These are phyloP conservation scores for Fusarium nurragi DNA, from an alignment of 2,329 filamentous ascomycete species.

Conservation along the genomic window DNA sequence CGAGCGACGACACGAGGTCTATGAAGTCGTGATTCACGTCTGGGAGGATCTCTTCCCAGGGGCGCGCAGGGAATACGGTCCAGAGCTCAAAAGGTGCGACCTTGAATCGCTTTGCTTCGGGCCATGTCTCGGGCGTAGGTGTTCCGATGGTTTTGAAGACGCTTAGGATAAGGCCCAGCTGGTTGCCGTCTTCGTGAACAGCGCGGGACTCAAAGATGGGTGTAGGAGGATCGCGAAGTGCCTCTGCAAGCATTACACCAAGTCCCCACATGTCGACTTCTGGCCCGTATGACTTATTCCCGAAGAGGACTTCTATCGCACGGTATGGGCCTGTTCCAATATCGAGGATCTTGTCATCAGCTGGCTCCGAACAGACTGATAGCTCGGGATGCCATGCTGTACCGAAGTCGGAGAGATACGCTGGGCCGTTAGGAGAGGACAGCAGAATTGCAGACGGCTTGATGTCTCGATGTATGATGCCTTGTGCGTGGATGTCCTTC, in stretches of 20 bases:
- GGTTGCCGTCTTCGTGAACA: slow-evolving; percentile 82
- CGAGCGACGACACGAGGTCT: slow-evolving; percentile 72
- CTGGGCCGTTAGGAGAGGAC: slow-evolving; percentile 71
- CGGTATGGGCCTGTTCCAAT: slow-evolving; percentile 94
- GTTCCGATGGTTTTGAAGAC: slow-evolving; percentile 94
- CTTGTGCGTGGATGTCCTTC: slow-evolving; percentile 73
- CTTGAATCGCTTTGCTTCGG: slow-evolving; percentile 73
- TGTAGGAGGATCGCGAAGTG: slow-evolving; percentile 60
- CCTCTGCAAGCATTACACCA: slow-evolving; percentile 86
- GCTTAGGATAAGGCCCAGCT: slow-evolving; percentile 88
- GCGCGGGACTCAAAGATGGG: slow-evolving; percentile 83
- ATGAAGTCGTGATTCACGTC: slow-evolving; percentile 66
- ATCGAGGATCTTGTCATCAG: slow-evolving; percentile 82
- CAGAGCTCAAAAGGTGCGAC: slow-evolving; percentile 93
- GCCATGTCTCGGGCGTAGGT: slow-evolving; percentile 83
- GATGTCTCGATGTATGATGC: slow-evolving; percentile 91
- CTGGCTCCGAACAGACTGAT: slow-evolving; percentile 70
- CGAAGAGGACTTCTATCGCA: slow-evolving; percentile 90
- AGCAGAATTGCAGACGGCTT: slow-evolving; percentile 92
- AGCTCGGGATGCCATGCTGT: slow-evolving; percentile 80
- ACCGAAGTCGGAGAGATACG: slow-evolving; percentile 89
- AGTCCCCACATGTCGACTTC: slow-evolving; percentile 89
- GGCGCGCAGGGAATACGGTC: slow-evolving; percentile 71
- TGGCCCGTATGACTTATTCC: slow-evolving; percentile 75
- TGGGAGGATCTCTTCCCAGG: slow-evolving; percentile 77